Evolutionary conservation across 2,329 filamentous ascomycete genomes (phyloP).

Genomic region (Diaporthe longicolla): DNA sequence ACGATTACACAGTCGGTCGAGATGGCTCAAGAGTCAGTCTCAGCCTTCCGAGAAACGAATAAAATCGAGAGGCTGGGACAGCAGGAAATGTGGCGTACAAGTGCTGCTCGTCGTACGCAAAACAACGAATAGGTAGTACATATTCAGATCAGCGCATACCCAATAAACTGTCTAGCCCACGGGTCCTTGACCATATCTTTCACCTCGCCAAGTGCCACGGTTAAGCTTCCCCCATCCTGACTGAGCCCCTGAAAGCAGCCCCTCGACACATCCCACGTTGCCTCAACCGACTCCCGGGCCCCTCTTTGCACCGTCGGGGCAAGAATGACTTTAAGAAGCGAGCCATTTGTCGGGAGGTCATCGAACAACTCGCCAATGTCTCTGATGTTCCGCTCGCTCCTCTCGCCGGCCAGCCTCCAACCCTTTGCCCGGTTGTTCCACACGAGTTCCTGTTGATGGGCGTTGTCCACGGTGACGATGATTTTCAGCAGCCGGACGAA

Average conservation of each 20-base stretch:
- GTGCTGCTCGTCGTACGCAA: too few relatives aligned
- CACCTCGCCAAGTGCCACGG: conserved; percentile 5
- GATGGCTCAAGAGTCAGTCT: too few relatives aligned
- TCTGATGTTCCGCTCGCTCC: conserved; percentile 1
- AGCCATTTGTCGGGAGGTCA: not conserved
- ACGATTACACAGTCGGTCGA: too few relatives aligned
- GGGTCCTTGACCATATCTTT: conserved; percentile 20
- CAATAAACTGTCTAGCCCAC: conserved; percentile 15
- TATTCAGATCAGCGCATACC: not conserved
- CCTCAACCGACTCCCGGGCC: conserved; percentile 1
- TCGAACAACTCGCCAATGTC: conserved; percentile 4
- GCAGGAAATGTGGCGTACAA: too few relatives aligned
- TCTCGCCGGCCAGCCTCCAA: not conserved
- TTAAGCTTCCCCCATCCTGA: not conserved
- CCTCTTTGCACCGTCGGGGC: not conserved
- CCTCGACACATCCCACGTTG: not conserved
- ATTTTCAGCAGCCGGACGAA: conserved; percentile 14
- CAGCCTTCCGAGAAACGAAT: too few relatives aligned
- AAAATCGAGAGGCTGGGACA: too few relatives aligned
- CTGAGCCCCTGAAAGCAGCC: not conserved
- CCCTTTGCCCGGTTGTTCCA: conserved; percentile 23
- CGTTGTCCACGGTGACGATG: not conserved
- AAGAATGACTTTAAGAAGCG: not conserved
- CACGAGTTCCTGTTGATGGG: not conserved
- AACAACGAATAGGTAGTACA: too few relatives aligned